phyloP scores from a whole-genome alignment of 495 filamentous ascomycete genomes.

The Thermochaetoides thermophila region DNA sequence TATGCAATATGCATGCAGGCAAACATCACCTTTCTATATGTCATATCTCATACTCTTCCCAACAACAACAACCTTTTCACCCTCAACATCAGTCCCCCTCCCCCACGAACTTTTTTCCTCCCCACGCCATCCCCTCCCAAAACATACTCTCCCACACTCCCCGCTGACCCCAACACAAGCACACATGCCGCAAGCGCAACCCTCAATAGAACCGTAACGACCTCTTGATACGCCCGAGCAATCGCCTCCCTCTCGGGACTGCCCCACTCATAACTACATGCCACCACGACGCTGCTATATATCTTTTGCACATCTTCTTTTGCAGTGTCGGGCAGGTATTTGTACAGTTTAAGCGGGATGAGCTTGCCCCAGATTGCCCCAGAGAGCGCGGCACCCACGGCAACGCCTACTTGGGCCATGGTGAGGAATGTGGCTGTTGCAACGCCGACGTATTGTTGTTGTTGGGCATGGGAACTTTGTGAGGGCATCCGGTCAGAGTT shows the following conservation, averaged over 20 bases:
- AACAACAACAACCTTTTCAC: too few relatives aligned
- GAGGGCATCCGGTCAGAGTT: background rate
- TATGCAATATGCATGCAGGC: too few relatives aligned
- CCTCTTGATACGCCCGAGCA: slow-evolving; percentile 35
- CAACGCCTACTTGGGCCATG: slow-evolving; percentile 43
- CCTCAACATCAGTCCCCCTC: background rate
- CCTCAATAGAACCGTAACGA: slow-evolving; percentile 36
- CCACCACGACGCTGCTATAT: slow-evolving; percentile 35
- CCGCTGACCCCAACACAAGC: slow-evolving; percentile 27
- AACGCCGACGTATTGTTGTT: slow-evolving; percentile 39
- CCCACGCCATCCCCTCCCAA: slow-evolving; percentile 21
- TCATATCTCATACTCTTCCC: too few relatives aligned
- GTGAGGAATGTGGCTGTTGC: slow-evolving; percentile 45
- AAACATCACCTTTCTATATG: too few relatives aligned
- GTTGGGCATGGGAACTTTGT: background rate
- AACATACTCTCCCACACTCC: slow-evolving; percentile 33
- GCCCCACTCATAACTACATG: slow-evolving; percentile 35
- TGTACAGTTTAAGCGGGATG: slow-evolving; percentile 32
- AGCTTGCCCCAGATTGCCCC: slow-evolving; percentile 49
- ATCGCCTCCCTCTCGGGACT: slow-evolving; percentile 36
- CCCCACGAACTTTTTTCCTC: background rate
- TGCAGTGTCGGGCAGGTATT: slow-evolving; percentile 39
- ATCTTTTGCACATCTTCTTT: slow-evolving; percentile 28
- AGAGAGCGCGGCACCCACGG: slow-evolving; percentile 44
- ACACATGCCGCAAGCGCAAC: slow-evolving; percentile 30